These are phyloP conservation scores for Thraustochytrium striatum DNA, from an alignment of 352 stramenopile genomes.

Conservation along the genomic window DNA sequence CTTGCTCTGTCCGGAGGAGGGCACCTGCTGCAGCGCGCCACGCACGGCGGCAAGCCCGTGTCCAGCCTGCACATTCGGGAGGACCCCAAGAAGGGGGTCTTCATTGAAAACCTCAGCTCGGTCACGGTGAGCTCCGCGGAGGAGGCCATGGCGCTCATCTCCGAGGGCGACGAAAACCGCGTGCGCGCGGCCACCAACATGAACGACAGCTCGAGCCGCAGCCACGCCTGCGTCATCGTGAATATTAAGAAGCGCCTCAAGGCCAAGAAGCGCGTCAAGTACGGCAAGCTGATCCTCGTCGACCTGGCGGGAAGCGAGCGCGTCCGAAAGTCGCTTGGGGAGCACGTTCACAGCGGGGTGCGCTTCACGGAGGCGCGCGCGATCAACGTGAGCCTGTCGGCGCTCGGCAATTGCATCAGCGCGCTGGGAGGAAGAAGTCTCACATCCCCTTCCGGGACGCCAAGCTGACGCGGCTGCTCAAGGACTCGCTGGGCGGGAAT, in stretches of 20 bases:
- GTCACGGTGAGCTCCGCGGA: conserved; percentile 1
- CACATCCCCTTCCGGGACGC: conserved; percentile 87
- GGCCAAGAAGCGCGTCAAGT: conserved; percentile 19
- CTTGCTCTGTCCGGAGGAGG: conserved; percentile 12
- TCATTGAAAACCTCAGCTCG: conserved; percentile 21
- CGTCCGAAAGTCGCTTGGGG: conserved; percentile 67
- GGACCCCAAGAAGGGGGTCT: conserved; percentile 3
- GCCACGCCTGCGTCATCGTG: conserved; percentile 76
- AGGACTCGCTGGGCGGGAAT: conserved; percentile 77
- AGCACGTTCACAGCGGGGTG: conserved; percentile 65
- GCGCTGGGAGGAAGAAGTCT: conserved; percentile 56
- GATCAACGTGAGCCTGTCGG: conserved; percentile 87
- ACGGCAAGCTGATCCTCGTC: conserved; percentile 86
- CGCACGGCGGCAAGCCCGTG: not conserved
- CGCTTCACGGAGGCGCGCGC: conserved; percentile 86
- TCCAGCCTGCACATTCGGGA: conserved; percentile 26
- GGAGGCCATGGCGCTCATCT: conserved; percentile 32
- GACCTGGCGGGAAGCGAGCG: conserved; percentile 86
- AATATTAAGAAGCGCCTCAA: conserved; percentile 60
- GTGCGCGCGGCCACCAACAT: conserved; percentile 75
- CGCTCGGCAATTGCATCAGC: conserved; percentile 77
- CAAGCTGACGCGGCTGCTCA: conserved; percentile 83
- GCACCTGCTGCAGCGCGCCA: not conserved
- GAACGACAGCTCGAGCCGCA: conserved; percentile 80
- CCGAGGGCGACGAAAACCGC: conserved; percentile 29